Conservation (phyloP, 2,329 filamentous ascomycete species). For the Nemania sp. region DNA sequence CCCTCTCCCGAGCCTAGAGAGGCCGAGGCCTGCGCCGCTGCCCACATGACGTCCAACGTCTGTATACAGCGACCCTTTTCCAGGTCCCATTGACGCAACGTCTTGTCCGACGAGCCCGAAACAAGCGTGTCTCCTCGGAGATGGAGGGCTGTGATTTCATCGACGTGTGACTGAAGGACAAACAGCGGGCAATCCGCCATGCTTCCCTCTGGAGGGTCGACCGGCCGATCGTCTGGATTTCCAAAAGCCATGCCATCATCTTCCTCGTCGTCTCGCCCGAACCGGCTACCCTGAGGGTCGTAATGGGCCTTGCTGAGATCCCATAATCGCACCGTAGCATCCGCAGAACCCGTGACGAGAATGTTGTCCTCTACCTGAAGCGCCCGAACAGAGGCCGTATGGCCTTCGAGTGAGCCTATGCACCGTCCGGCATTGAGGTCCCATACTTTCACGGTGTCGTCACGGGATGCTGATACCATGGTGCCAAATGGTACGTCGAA, state of each 20-base stretch:
- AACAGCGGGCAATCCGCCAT: constrained; percentile 91
- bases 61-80: constrained; percentile 97
- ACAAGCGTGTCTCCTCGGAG: constrained; percentile 89
- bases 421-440: constrained; percentile 92
- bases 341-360: constrained; percentile 90
- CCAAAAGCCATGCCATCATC: constrained; percentile 75
- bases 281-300: constrained; percentile 67
- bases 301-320: constrained; percentile 89
- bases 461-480: constrained; percentile 87
- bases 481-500: constrained; percentile 98
- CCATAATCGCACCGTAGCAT: constrained; percentile 94
- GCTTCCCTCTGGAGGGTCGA: constrained; percentile 75
- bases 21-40: constrained; percentile 84
- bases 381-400: constrained; percentile 89
- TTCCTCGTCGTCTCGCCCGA: constrained; percentile 62
- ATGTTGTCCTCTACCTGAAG: constrained; percentile 96
- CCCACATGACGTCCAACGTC: constrained; percentile 97
- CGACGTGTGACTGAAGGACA: constrained; percentile 86
- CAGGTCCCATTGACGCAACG: constrained; percentile 94
- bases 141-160: constrained; percentile 91
- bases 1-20: constrained; percentile 65
- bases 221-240: constrained; percentile 67
- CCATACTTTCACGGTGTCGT: constrained; percentile 95
- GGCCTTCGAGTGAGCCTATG: constrained; percentile 88
- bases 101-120: constrained; percentile 96